A percentile compares a stretch with the other conserved stretches of the same genome.
These are phyloP conservation scores for Lithospermum erythrorhizon DNA, from an alignment of 257 asterid species.

Conservation along the genomic window DNA sequence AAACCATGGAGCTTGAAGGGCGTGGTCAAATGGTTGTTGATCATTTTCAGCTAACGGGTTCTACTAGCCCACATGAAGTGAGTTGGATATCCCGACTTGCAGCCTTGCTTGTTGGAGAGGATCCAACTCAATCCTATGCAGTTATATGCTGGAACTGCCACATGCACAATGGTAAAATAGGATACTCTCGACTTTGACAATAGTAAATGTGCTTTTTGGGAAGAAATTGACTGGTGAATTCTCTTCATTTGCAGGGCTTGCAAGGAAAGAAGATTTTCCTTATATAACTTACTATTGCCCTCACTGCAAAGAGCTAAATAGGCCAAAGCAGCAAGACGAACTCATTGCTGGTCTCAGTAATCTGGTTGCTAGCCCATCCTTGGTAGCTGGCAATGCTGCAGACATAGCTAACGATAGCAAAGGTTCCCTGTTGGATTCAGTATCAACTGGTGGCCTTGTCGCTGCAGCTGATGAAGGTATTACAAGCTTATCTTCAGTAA, in stretches of 20 bases:
- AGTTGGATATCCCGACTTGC: slow-evolving; percentile 76
- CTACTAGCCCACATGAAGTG: slow-evolving; percentile 24
- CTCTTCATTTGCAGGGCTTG: slow-evolving; percentile 44
- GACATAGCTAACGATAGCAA: no score
- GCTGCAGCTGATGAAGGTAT: no score
- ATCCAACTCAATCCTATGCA: slow-evolving; percentile 67
- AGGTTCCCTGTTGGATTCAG: no score
- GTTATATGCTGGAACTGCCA: slow-evolving; percentile 74
- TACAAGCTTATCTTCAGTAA: no score
- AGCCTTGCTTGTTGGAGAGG: slow-evolving; percentile 81
- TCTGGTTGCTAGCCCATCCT: slow-evolving; percentile 19
- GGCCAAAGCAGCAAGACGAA: slow-evolving; percentile 36
- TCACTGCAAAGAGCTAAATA: slow-evolving; percentile 69
- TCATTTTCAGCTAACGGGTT: slow-evolving; percentile 40
- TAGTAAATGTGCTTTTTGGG: no score
- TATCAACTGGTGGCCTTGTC: no score
- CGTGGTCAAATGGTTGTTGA: slow-evolving; percentile 41
- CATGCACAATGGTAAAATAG: slow-evolving; percentile 60
- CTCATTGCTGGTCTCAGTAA: slow-evolving; percentile 25
- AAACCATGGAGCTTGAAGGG: slow-evolving; percentile 21
- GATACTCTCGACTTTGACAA: no score
- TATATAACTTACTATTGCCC: slow-evolving; percentile 80
- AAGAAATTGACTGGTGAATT: not conserved
- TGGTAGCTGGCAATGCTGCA: slow-evolving; percentile 4
- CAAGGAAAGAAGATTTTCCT: slow-evolving; percentile 76